These are phyloP conservation scores for Kwoniella sp. DNA, from an alignment of 768 basidiomycete species.

Conservation along the genomic window DNA sequence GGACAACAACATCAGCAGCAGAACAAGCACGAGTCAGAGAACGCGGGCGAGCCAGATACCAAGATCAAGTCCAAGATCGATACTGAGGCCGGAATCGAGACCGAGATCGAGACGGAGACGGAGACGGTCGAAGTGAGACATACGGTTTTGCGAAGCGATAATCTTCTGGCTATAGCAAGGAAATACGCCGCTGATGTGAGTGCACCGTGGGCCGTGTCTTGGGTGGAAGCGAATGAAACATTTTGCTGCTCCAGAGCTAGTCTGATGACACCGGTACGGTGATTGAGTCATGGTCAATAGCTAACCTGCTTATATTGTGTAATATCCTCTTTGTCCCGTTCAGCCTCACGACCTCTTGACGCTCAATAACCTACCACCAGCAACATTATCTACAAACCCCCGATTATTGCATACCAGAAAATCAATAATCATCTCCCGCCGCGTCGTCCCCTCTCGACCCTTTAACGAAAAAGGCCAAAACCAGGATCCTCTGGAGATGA, in stretches of 20 bases:
- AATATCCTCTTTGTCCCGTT: background rate
- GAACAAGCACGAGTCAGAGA: too few species aligned
- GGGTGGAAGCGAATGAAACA: too few species aligned
- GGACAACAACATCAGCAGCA: background rate
- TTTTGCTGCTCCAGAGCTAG: too few species aligned
- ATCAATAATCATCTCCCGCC: constrained; percentile 36
- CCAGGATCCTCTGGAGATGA: too few species aligned
- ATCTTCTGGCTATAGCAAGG: constrained; percentile 38
- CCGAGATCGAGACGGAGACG: constrained; percentile 14
- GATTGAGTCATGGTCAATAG: too few species aligned
- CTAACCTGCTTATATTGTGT: too few species aligned
- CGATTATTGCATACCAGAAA: constrained; percentile 48
- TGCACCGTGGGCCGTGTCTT: too few species aligned
- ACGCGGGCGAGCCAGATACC: too few species aligned
- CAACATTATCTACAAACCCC: constrained; percentile 42
- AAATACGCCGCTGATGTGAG: constrained; percentile 53
- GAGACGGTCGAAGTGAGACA: constrained; percentile 43
- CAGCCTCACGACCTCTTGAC: constrained; percentile 52
- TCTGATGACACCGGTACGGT: too few species aligned
- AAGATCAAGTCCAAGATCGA: too few species aligned
- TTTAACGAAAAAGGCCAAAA: too few species aligned
- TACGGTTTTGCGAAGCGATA: constrained; percentile 39
- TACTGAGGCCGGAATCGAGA: constrained; percentile 3
- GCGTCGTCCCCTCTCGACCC: too few species aligned
- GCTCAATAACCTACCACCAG: constrained; percentile 46